phyloP scores from a whole-genome alignment of 257 asterid species.

The Osmanthus fragrans region DNA sequence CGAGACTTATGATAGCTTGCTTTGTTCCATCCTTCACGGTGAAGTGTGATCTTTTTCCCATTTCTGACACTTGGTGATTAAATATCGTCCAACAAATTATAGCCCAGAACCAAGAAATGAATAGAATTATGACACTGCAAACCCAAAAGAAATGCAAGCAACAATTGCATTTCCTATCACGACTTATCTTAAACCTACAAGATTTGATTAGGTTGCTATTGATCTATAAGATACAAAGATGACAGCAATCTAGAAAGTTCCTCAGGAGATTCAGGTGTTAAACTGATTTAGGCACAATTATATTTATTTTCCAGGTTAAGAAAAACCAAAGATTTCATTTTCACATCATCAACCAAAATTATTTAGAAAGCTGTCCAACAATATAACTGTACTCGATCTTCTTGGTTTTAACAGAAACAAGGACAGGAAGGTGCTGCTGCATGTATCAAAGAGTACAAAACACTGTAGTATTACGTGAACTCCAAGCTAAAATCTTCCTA shows the following conservation, averaged over 20 bases:
- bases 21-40: neutral
- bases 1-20: conserved; percentile 3
- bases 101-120: neutral
- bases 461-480: neutral
- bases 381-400: too few species aligned
- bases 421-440: neutral
- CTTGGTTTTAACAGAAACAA: neutral
- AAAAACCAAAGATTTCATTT: neutral
- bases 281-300: too few species aligned
- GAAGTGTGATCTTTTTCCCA: neutral
- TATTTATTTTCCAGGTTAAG: neutral
- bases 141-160: conserved; percentile 15
- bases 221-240: too few species aligned
- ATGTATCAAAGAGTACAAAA: neutral
- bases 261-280: too few species aligned
- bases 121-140: neutral
- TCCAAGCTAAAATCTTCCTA: neutral
- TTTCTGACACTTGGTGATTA: conserved; percentile 13
- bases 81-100: conserved; percentile 8
- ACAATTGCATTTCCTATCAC: neutral
- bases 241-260: too few species aligned
- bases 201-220: too few species aligned
- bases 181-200: too few species aligned
- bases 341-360: neutral
- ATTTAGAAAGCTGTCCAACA: neutral